Evolutionary conservation across 2,329 filamentous ascomycete genomes (phyloP).

Genomic region (Huntiella decipiens): DNA sequence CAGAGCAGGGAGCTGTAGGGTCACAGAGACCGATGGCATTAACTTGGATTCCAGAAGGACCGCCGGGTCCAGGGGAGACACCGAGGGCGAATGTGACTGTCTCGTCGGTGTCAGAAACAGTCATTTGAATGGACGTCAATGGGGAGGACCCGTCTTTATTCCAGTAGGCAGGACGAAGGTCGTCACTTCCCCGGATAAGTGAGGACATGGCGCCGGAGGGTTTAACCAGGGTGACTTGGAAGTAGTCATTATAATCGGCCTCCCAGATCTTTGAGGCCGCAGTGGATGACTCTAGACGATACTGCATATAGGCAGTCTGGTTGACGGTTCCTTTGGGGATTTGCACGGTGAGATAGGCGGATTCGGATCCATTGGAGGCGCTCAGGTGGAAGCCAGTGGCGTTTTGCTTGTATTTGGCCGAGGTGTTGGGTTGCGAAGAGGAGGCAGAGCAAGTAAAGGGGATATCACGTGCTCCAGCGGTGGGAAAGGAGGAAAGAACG

Average conservation of each 20-base stretch:
- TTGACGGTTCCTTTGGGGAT: not conserved
- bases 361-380: no score
- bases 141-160: constrained; percentile 6
- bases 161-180: constrained; percentile 8
- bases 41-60: constrained; percentile 6
- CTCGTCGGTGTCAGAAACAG: not conserved
- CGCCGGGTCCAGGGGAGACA: constrained; percentile 4
- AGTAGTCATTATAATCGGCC: constrained; percentile 4
- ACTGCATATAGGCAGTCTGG: constrained; percentile 4
- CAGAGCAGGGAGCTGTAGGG: constrained; percentile 1
- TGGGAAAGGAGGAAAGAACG: no score
- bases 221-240: constrained; percentile 2
- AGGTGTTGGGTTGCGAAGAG: no score
- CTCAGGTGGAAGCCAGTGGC: no score
- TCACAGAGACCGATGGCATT: constrained; percentile 5
- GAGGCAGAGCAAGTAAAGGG: no score
- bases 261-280: not conserved
- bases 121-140: constrained; percentile 5
- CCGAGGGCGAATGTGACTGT: constrained; percentile 1
- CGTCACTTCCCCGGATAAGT: constrained; percentile 3
- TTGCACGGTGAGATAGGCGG: no score
- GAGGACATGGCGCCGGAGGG: not conserved
- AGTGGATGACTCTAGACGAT: constrained; percentile 5
- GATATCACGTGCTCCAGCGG: no score
- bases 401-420: no score